These are phyloP conservation scores for Geranium brycei DNA, from an alignment of 345 rosid genomes.

Conservation along the genomic window DNA sequence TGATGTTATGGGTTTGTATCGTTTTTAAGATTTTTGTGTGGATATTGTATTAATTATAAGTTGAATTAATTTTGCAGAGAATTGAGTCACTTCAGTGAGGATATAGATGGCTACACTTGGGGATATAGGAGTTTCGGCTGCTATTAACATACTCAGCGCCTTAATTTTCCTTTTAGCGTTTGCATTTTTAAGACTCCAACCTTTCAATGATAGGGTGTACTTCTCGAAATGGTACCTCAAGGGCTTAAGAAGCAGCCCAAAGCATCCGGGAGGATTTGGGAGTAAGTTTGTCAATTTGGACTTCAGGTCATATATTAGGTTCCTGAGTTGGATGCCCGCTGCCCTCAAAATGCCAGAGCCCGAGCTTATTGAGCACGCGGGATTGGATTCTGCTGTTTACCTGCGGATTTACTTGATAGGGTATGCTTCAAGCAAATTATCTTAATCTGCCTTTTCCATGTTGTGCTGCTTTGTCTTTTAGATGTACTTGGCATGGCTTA, in stretches of 20 bases:
- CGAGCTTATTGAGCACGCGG: constrained; percentile 94
- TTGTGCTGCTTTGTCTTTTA: background rate
- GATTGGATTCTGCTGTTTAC: constrained; percentile 88
- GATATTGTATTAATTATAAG: no score
- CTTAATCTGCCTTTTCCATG: background rate
- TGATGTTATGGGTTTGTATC: no score
- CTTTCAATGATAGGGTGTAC: constrained; percentile 89
- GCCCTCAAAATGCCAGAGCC: constrained; percentile 92
- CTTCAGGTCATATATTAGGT: constrained; percentile 46
- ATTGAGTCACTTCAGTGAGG: constrained; percentile 4
- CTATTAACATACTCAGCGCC: constrained; percentile 58
- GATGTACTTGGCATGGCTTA: no score
- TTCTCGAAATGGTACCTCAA: constrained; percentile 94
- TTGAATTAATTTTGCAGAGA: no score
- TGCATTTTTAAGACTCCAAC: constrained; percentile 77
- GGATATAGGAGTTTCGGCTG: constrained; percentile 78
- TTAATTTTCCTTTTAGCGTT: constrained; percentile 61
- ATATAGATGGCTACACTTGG: constrained; percentile 56
- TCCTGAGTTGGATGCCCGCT: constrained; percentile 86
- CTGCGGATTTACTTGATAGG: constrained; percentile 88
- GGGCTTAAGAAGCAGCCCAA: constrained; percentile 63
- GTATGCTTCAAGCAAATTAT: constrained; percentile 19
- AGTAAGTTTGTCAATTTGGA: constrained; percentile 63
- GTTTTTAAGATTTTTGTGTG: no score
- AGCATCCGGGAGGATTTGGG: constrained; percentile 40